phyloP scores from a whole-genome alignment of 306 rosid genomes.

The Chamaecrista fasciculata region DNA sequence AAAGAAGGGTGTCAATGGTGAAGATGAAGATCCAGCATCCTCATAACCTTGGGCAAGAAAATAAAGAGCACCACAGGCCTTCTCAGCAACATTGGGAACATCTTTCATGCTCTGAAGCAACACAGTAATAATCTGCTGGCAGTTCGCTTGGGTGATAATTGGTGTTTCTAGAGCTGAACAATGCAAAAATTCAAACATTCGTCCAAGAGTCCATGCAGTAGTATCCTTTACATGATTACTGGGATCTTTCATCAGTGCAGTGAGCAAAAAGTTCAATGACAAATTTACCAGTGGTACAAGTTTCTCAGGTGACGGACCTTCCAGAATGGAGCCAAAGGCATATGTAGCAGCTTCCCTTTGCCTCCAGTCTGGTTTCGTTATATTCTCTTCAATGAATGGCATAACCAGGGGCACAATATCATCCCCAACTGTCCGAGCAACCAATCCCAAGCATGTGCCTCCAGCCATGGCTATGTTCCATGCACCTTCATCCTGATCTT shows the following conservation, averaged over 20 bases:
- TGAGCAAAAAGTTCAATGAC: slow-evolving; percentile 77
- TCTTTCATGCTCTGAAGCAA: slow-evolving; percentile 89
- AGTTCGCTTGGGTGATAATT: slow-evolving; percentile 68
- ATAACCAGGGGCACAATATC: slow-evolving; percentile 85
- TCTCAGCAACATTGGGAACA: slow-evolving; percentile 95
- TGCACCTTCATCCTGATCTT: slow-evolving; percentile 96
- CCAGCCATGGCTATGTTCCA: slow-evolving; percentile 99
- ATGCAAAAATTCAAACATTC: slow-evolving; percentile 92
- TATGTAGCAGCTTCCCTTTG: slow-evolving; percentile 95
- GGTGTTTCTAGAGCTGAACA: slow-evolving; percentile 81
- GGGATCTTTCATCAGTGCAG: slow-evolving; percentile 73
- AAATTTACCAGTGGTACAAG: slow-evolving; percentile 77
- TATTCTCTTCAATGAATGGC: slow-evolving; percentile 93
- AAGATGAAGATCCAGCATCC: slow-evolving; percentile 64
- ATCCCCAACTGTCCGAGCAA: slow-evolving; percentile 92
- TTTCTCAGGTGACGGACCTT: slow-evolving; percentile 91
- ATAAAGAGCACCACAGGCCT: slow-evolving; percentile 94
- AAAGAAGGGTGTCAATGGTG: slow-evolving; percentile 73
- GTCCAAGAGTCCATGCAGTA: slow-evolving; percentile 95
- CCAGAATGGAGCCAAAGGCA: slow-evolving; percentile 93
- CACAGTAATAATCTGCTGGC: slow-evolving; percentile 77
- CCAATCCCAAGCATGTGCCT: slow-evolving; percentile 91
- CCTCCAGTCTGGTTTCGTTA: slow-evolving; percentile 89
- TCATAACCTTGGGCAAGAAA: slow-evolving; percentile 94
- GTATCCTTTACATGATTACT: slow-evolving; percentile 93